phyloP scores from a whole-genome alignment of 345 rosid species.

The Alliaria petiolata region DNA sequence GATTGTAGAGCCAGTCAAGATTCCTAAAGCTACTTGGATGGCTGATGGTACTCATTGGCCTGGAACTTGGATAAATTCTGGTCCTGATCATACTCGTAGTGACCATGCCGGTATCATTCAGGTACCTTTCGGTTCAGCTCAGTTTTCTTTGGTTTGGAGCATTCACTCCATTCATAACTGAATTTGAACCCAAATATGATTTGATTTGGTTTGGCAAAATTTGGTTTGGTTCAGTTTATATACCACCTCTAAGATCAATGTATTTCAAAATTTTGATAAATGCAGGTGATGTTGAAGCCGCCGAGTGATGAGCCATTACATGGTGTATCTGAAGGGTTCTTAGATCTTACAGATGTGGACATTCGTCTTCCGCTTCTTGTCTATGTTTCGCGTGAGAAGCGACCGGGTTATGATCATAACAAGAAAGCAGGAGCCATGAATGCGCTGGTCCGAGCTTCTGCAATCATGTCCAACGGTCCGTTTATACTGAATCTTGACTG shows the following conservation, averaged over 20 bases:
- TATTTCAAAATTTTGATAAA: constrained; percentile 18
- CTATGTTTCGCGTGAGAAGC: constrained; percentile 96
- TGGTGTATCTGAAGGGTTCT: constrained; percentile 62
- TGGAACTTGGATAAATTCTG: constrained; percentile 76
- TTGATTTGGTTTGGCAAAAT: not conserved
- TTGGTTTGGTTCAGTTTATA: not conserved
- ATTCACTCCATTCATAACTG: not conserved
- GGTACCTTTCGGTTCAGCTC: constrained; percentile 41
- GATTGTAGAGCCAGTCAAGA: constrained; percentile 69
- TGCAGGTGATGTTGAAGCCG: constrained; percentile 96
- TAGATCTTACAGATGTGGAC: constrained; percentile 83
- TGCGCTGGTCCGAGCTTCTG: constrained; percentile 96
- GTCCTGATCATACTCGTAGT: constrained; percentile 74
- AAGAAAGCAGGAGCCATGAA: constrained; percentile 99
- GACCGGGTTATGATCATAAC: constrained; percentile 97
- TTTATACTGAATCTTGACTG: constrained; percentile 97
- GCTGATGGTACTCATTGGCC: constrained; percentile 99
- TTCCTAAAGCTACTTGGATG: constrained; percentile 99
- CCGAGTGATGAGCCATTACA: constrained; percentile 91
- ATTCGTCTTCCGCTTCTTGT: constrained; percentile 95
- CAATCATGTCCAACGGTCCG: constrained; percentile 97
- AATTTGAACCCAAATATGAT: not conserved
- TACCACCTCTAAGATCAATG: not conserved
- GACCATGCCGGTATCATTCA: constrained; percentile 97
- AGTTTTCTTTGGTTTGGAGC: not conserved